These are phyloP conservation scores for Capniomyces stellatus DNA, from an alignment of 371 early-diverging fungal species.

Conservation along the genomic window DNA sequence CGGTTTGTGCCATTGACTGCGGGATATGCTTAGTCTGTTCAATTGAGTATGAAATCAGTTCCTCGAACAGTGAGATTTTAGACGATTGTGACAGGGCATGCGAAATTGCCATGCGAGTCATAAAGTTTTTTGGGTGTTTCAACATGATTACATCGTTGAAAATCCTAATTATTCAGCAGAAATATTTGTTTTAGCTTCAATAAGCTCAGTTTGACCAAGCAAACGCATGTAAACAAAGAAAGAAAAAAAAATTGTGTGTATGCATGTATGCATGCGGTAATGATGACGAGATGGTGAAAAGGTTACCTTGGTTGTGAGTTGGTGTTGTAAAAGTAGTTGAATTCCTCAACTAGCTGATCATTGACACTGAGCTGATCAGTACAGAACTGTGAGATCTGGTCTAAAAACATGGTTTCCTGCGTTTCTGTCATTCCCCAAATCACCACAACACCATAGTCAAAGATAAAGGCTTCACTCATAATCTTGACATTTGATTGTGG, in stretches of 20 bases:
- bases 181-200: too few species aligned
- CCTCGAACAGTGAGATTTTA: constrained; percentile 67
- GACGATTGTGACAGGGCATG: constrained; percentile 76
- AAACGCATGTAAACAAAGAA: too few species aligned
- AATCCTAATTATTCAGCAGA: too few species aligned
- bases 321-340: constrained; percentile 71
- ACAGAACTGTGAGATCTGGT: constrained; percentile 38
- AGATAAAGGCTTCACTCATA: constrained; percentile 56
- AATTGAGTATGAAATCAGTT: constrained; percentile 62
- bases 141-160: constrained; percentile 60
- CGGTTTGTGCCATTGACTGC: constrained; percentile 60
- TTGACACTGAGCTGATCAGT: constrained; percentile 30
- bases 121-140: constrained; percentile 48
- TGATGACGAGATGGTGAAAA: too few species aligned
- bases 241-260: too few species aligned
- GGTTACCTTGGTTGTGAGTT: constrained; percentile 20
- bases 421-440: constrained; percentile 86
- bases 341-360: constrained; percentile 58
- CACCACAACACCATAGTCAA: constrained; percentile 89
- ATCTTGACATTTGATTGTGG: constrained; percentile 4
- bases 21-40: constrained; percentile 71
- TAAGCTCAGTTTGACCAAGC: too few species aligned
- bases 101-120: constrained; percentile 70
- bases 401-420: constrained; percentile 60
- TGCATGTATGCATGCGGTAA: too few species aligned